phyloP scores from a whole-genome alignment of 164 flowering plant species.

The Kingdonia uniflora region DNA sequence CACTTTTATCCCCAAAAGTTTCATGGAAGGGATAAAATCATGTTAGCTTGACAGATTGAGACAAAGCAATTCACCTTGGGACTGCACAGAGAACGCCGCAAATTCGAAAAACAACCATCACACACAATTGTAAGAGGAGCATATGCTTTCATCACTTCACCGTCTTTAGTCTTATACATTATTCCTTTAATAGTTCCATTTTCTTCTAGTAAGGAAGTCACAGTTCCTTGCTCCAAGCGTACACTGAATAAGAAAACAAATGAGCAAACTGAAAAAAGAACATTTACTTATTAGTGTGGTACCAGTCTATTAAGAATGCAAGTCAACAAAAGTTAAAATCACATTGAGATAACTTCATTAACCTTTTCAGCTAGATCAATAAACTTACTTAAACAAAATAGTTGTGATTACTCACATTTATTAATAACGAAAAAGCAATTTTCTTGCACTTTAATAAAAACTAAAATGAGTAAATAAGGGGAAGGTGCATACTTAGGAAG shows the following conservation, averaged over 20 bases:
- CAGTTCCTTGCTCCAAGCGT: constrained; percentile 68
- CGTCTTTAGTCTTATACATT: constrained; percentile 52
- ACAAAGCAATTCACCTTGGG: constrained; percentile 41
- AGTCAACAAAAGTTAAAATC: no score
- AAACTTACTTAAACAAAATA: background rate
- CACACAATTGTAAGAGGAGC: constrained; percentile 90
- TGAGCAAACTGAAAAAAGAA: no score
- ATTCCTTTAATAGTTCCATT: constrained; percentile 74
- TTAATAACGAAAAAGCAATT: no score
- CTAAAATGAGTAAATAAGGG: no score
- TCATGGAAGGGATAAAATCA: no score
- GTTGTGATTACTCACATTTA: background rate
- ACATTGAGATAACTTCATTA: background rate
- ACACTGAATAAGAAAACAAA: constrained; percentile 32
- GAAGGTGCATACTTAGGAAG: constrained; percentile 54
- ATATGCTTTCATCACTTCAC: constrained; percentile 49
- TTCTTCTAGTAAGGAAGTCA: constrained; percentile 72
- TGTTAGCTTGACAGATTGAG: background rate
- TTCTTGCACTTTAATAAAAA: no score
- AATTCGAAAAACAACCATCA: constrained; percentile 92
- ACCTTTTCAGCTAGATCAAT: background rate
- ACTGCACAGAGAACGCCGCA: constrained; percentile 73
- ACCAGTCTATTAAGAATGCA: no score
- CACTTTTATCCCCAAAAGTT: no score
- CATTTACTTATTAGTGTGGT: no score